A percentile compares a stretch with the other conserved stretches of the same genome.
Evolutionary conservation across 2,329 filamentous ascomycete genomes (phyloP).

Genomic region (Xylariaceae sp.): DNA sequence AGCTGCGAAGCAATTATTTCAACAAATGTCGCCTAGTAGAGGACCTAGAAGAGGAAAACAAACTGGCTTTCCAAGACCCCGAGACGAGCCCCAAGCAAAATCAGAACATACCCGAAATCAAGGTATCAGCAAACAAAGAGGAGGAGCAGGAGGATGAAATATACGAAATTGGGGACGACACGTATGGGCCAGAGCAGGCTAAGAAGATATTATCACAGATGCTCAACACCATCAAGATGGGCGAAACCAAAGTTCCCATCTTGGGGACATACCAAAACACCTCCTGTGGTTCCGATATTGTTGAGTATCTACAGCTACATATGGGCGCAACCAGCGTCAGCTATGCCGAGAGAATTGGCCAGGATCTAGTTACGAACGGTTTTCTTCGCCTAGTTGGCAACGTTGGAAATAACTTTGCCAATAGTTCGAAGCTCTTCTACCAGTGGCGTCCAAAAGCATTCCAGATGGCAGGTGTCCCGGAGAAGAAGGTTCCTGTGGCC

Average conservation of each 20-base stretch:
- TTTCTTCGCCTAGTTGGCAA: conserved; percentile 91
- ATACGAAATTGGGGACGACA: conserved; percentile 87
- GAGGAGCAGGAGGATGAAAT: conserved; percentile 77
- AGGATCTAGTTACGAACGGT: conserved; percentile 84
- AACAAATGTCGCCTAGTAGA: conserved; percentile 97
- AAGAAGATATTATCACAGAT: conserved; percentile 89
- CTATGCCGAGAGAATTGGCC: conserved; percentile 91
- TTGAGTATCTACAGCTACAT: conserved; percentile 89
- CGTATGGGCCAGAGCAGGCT: conserved; percentile 81
- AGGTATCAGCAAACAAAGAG: conserved; percentile 72
- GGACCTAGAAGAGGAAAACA: conserved; percentile 97
- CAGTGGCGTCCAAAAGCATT: conserved; percentile 96
- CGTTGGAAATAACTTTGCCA: conserved; percentile 93
- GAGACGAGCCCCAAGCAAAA: conserved; percentile 64
- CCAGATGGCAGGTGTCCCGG: conserved; percentile 81
- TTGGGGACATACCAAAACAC: conserved; percentile 94
- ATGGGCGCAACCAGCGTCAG: conserved; percentile 83
- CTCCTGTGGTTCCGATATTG: conserved; percentile 87
- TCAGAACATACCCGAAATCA: conserved; percentile 78
- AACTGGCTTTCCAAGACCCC: conserved; percentile 92
- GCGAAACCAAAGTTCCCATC: conserved; percentile 93
- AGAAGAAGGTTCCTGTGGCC: conserved; percentile 76
- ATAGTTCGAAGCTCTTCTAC: conserved; percentile 96
- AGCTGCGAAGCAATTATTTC: conserved; percentile 94
- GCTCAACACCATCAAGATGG: conserved; percentile 81